Evolutionary conservation across 257 asterid species (phyloP).

Genomic region (Solanum sejunctum): DNA sequence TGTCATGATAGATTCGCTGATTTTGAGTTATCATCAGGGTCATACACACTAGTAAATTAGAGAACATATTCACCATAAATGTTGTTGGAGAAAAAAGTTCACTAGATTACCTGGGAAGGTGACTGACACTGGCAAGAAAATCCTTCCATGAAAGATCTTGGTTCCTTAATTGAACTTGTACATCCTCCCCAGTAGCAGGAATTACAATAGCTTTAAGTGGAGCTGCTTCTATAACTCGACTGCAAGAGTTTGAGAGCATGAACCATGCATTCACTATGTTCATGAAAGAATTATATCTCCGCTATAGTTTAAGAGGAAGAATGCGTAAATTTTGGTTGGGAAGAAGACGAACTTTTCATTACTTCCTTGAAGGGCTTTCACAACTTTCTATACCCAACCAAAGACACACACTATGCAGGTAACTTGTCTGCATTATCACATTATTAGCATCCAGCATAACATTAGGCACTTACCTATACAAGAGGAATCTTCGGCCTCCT

Average conservation of each 20-base stretch:
- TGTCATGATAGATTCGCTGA: background rate
- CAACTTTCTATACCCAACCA: background rate
- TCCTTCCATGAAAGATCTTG: slow-evolving; percentile 60
- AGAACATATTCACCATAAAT: background rate
- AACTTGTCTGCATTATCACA: background rate
- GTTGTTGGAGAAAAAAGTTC: background rate
- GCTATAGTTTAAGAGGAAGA: background rate
- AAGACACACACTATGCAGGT: background rate
- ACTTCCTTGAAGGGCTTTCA: background rate
- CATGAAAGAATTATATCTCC: background rate
- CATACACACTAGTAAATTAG: background rate
- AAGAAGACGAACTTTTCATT: background rate
- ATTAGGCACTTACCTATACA: slow-evolving; percentile 59
- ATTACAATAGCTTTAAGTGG: slow-evolving; percentile 54
- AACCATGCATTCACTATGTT: background rate
- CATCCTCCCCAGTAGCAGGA: slow-evolving; percentile 61
- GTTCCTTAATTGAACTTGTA: slow-evolving; percentile 46
- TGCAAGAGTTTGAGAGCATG: slow-evolving; percentile 15
- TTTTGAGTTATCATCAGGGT: background rate
- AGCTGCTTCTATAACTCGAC: slow-evolving; percentile 77
- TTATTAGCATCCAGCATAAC: background rate
- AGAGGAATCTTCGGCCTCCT: slow-evolving; percentile 73
- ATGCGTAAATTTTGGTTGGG: background rate
- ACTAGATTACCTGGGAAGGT: slow-evolving; percentile 39
- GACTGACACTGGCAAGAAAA: slow-evolving; percentile 44